phyloP scores from a whole-genome alignment of 176 grass and related monocot species.

The Aegilops umbellulata region DNA sequence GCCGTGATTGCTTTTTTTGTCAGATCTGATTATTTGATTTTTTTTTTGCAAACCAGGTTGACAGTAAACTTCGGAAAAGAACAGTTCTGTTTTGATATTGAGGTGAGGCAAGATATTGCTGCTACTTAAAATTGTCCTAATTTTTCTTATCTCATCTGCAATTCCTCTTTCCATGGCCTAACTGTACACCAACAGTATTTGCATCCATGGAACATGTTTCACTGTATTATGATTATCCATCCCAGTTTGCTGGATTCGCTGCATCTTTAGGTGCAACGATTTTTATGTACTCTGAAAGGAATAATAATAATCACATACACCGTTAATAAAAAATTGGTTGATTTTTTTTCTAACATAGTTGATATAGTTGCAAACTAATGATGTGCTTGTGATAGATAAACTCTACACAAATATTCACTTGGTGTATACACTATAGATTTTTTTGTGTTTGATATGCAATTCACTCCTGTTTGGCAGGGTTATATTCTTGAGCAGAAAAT shows the following conservation, averaged over 20 bases:
- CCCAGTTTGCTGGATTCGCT: neutral
- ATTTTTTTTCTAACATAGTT: neutral
- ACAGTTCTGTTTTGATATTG: constrained; percentile 85
- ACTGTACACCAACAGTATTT: neutral
- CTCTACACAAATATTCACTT: neutral
- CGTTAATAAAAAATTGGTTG: neutral
- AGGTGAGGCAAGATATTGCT: constrained; percentile 45
- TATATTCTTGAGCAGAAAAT: constrained; percentile 84
- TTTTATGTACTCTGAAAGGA: neutral
- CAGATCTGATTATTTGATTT: neutral
- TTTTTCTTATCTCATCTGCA: neutral
- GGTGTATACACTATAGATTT: neutral
- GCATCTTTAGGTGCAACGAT: neutral
- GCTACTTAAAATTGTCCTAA: neutral
- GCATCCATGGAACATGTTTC: neutral
- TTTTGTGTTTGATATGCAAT: constrained; percentile 21
- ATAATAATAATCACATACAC: neutral
- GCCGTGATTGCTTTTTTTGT: constrained; percentile 25
- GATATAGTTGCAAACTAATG: neutral
- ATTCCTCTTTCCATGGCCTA: neutral
- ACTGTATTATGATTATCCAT: constrained; percentile 10
- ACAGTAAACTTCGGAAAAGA: constrained; percentile 88
- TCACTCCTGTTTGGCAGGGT: constrained; percentile 49
- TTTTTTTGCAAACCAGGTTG: constrained; percentile 49
- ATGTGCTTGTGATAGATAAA: constrained; percentile 9